Conservation (phyloP, 305 asterid genomes). For the Fraxinus platypoda region DNA sequence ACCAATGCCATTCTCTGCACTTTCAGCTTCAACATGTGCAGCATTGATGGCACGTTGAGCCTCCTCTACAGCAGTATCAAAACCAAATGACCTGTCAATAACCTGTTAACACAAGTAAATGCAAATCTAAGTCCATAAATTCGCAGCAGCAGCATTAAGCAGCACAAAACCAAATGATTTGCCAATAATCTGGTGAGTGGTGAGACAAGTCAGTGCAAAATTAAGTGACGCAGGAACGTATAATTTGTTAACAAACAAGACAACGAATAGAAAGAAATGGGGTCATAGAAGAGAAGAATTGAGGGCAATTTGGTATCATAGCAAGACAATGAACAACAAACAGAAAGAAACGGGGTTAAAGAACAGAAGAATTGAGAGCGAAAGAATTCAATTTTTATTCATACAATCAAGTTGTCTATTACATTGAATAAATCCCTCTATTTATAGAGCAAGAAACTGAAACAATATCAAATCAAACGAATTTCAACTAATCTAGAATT, state of each 20-base stretch:
- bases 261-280: neutral
- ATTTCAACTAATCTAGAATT: neutral
- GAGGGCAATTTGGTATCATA: neutral
- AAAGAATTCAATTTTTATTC: neutral
- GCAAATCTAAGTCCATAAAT: conserved; percentile 8
- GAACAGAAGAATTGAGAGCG: neutral
- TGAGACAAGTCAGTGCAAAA: conserved; percentile 20
- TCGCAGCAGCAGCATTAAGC: conserved; percentile 20
- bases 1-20: conserved; percentile 69
- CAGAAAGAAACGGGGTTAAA: neutral
- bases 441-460: neutral
- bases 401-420: neutral
- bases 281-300: neutral
- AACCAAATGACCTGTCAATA: conserved; percentile 72
- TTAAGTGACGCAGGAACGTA: neutral
- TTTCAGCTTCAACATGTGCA: conserved; percentile 72
- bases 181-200: conserved; percentile 51
- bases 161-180: conserved; percentile 69
- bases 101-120: conserved; percentile 44
- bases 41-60: conserved; percentile 76
- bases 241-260: neutral
- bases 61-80: conserved; percentile 78
- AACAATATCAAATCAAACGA: neutral
- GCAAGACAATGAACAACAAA: neutral
- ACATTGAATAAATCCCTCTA: neutral